Base-by-base conservation (phyloP, 345 rosid species). In the Camelina neglecta region DNA sequence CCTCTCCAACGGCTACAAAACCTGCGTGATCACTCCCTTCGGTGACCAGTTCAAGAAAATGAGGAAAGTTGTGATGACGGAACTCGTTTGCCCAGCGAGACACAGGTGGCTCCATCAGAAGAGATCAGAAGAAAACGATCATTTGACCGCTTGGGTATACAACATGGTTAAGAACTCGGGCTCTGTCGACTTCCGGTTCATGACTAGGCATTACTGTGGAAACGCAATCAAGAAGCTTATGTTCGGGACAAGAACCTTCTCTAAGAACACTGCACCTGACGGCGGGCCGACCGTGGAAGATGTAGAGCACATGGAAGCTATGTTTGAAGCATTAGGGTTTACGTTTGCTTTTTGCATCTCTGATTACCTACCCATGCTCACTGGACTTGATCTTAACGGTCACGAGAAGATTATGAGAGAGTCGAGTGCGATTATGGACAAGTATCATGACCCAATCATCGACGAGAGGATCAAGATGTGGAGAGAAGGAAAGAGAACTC, bases 41-140 rank as follows among this genome's bases (percentile, higher is more conserved):
- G 83, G 82, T 4, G 85, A 83, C 2, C 86, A 84, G 2, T 86
- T 85, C 85, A 83, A 83, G 78, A 84, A 84, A 60, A 84, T 80
- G 87, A 86, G 65, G 73, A 81, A 59, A 64, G 75, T 86, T 3
- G 39, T 84, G 18, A 57, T 79, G 13, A 50, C 81, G 3, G 82
- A 83, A 38, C 63, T 84, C 6, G 21, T 81, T 47, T 83, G 79
- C 42, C 84, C 85, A 0, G 80, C 82, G 8, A 79, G 79, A 47
- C 86, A 71, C 50, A 72, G 60, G 24, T 81, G 81, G 81, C 77
- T 87, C 7, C 84, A 73, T 3, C 54, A 59, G 1, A 85, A 84
- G 62, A 77, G 88, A 71, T 58, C 53, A 11, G 81, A 82, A 69
- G 87, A 84, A 21, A 80, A 80, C 13, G 85, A 84, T 35, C 70